Percentiles rank a stretch among this genome's conserved stretches.
Conservation (phyloP, 176 grass and related monocot genomes). For the Avena insularis region DNA sequence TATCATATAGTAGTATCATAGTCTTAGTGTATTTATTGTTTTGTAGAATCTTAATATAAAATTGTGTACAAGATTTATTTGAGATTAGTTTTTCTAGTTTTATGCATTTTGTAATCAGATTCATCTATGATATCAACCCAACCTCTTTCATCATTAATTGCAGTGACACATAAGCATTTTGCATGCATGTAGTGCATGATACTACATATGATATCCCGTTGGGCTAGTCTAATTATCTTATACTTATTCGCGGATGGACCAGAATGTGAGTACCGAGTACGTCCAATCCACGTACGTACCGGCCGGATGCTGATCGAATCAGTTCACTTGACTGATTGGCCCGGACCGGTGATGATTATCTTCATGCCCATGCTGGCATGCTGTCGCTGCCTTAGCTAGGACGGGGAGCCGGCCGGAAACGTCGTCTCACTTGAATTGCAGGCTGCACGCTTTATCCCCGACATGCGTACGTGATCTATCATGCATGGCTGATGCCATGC, state of each 20-base stretch:
- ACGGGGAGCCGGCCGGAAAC: neutral
- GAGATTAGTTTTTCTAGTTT: too few species aligned
- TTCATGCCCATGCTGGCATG: neutral
- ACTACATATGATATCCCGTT: too few species aligned
- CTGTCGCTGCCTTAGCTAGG: neutral
- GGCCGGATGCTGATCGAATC: neutral
- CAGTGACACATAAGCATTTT: too few species aligned
- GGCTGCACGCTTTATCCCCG: neutral
- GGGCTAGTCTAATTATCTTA: too few species aligned
- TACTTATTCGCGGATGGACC: neutral
- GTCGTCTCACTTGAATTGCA: neutral
- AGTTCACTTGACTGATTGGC: neutral
- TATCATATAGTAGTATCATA: too few species aligned
- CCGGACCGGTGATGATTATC: neutral
- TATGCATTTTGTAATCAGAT: too few species aligned
- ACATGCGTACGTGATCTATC: neutral
- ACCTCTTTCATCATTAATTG: too few species aligned
- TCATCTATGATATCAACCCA: too few species aligned
- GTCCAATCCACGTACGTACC: neutral
- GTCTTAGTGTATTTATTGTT: too few species aligned
- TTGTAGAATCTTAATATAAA: too few species aligned
- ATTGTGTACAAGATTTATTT: too few species aligned
- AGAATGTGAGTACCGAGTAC: neutral
- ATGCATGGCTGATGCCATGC: neutral
- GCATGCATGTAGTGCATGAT: too few species aligned